Conservation (phyloP, 768 basidiomycete species). For the Lyophyllum atratum region DNA sequence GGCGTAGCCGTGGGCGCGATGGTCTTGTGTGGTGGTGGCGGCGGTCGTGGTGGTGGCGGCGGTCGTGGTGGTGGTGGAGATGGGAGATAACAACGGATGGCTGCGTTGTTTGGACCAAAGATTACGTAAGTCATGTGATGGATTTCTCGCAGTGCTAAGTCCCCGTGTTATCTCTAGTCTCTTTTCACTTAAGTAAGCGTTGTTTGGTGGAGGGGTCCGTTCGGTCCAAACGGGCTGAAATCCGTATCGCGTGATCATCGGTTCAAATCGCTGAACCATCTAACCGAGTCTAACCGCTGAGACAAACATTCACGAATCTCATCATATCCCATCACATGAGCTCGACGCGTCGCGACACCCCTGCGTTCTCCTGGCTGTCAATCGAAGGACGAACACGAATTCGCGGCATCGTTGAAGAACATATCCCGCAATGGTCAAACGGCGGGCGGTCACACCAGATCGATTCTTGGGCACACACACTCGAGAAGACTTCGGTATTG, state of each 20-base stretch:
- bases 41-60: too few relatives aligned
- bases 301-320: background rate
- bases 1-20: too few relatives aligned
- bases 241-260: background rate
- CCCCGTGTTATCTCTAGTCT: conserved; percentile 1
- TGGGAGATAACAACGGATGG: too few relatives aligned
- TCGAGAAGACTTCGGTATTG: conserved; percentile 16
- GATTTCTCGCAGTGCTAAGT: too few relatives aligned
- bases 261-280: background rate
- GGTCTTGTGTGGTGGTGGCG: too few relatives aligned
- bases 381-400: conserved; percentile 10
- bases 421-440: conserved; percentile 18
- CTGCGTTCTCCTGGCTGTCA: conserved; percentile 15
- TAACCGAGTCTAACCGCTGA: background rate
- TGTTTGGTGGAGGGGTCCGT: conserved; percentile 5
- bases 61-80: too few relatives aligned
- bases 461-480: conserved; percentile 20
- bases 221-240: background rate
- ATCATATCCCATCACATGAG: conserved; percentile 8
- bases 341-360: background rate
- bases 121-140: too few relatives aligned
- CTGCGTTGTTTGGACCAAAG: too few relatives aligned
- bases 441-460: conserved; percentile 17
- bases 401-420: conserved; percentile 13
- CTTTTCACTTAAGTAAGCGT: conserved; percentile 1